These are phyloP conservation scores for Stygiomarasmius scandens DNA, from an alignment of 1,284 basidiomycete genomes.

Conservation along the genomic window DNA sequence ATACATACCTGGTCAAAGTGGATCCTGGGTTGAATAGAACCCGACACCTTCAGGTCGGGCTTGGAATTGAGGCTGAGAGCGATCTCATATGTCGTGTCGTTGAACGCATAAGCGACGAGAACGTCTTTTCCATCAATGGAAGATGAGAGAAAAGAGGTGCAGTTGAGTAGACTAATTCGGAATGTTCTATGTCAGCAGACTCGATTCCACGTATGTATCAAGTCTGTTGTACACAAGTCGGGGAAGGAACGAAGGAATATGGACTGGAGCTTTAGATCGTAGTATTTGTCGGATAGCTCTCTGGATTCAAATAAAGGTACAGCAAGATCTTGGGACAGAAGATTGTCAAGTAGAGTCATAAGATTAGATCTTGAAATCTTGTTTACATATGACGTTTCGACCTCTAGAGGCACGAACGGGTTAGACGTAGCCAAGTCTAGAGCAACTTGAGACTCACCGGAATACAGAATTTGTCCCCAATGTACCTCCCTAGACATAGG, in stretches of 20 bases:
- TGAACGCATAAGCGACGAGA: neutral
- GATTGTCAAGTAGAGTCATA: neutral
- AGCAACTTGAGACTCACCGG: too few species aligned
- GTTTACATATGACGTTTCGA: neutral
- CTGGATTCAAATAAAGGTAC: conserved; percentile 62
- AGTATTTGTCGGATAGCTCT: conserved; percentile 65
- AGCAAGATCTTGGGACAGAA: neutral
- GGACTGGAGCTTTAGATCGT: conserved; percentile 71
- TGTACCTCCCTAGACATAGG: neutral
- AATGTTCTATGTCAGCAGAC: neutral
- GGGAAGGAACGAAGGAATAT: conserved; percentile 62
- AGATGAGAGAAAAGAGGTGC: neutral
- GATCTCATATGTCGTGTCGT: neutral
- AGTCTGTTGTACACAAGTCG: conserved; percentile 59
- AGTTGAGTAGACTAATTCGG: neutral
- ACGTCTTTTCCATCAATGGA: neutral
- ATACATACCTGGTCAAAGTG: neutral
- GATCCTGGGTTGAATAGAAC: neutral
- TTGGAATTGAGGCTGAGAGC: neutral
- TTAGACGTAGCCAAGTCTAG: too few species aligned
- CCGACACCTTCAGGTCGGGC: neutral
- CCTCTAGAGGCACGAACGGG: neutral
- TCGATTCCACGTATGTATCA: conserved; percentile 44
- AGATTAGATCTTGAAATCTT: neutral
- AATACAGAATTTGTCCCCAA: neutral